A percentile compares a stretch with the other conserved stretches of the same genome.
These are phyloP conservation scores for Pythium sukuiense DNA, from an alignment of 352 stramenopile genomes.

Conservation along the genomic window DNA sequence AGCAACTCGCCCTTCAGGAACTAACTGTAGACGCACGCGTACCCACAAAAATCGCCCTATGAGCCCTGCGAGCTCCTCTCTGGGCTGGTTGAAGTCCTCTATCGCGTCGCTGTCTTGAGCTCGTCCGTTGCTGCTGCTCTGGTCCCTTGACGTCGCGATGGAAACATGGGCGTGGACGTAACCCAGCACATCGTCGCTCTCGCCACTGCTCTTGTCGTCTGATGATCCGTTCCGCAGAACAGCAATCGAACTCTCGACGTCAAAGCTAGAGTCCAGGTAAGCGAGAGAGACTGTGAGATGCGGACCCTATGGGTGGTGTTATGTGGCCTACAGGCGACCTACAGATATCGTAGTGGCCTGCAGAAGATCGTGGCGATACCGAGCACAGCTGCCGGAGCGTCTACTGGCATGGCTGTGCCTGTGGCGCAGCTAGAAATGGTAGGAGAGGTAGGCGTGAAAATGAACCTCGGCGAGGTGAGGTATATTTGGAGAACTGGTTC, in stretches of 20 bases:
- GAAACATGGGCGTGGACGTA: slow-evolving; percentile 46
- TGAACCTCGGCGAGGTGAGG: background rate
- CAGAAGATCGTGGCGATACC: slow-evolving; percentile 47
- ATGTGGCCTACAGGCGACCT: background rate
- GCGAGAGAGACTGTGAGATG: background rate
- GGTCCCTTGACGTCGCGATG: slow-evolving; percentile 22
- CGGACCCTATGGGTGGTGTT: background rate
- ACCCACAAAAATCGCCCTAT: slow-evolving; percentile 48
- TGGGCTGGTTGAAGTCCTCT: slow-evolving; percentile 12
- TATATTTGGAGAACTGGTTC: slow-evolving; percentile 6
- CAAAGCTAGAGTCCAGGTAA: slow-evolving; percentile 30
- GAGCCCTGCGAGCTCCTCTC: slow-evolving; percentile 37
- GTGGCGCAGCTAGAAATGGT: background rate
- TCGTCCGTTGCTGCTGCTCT: background rate
- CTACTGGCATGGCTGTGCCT: background rate
- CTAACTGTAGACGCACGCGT: slow-evolving; percentile 48
- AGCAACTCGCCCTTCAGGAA: background rate
- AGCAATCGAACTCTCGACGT: slow-evolving; percentile 46
- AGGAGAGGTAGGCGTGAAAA: background rate
- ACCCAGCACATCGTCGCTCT: slow-evolving; percentile 20
- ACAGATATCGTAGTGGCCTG: slow-evolving; percentile 57
- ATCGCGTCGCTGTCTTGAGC: background rate
- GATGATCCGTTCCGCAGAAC: slow-evolving; percentile 18
- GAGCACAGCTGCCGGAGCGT: slow-evolving; percentile 23
- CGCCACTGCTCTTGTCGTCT: background rate